Percentiles rank a stretch among this genome's conserved stretches.
Conservation (phyloP, 1,284 basidiomycete species). For the Polyporus tsugae region DNA sequence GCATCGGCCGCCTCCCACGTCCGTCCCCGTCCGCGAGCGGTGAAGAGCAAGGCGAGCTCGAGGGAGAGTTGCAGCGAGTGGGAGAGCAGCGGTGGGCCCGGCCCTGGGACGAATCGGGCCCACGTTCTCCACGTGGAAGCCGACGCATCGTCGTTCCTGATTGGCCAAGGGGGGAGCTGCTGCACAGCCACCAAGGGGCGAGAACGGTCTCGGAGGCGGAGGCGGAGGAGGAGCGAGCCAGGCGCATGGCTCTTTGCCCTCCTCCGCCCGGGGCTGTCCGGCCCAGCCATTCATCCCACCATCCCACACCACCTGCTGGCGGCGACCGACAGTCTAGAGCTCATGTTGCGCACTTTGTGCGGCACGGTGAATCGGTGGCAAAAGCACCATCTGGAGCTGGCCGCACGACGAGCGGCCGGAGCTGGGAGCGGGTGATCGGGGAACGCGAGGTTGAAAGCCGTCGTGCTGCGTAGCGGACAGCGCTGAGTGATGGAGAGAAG, state of each 20-base stretch:
- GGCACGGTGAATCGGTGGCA: background rate
- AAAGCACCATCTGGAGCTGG: too few species aligned
- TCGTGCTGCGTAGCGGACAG: background rate
- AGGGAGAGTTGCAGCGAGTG: background rate
- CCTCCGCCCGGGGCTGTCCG: background rate
- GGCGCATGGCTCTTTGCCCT: background rate
- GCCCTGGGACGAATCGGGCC: background rate
- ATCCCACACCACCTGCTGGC: background rate
- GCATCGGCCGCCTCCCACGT: background rate
- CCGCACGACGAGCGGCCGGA: background rate
- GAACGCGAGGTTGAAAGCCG: background rate
- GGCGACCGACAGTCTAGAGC: background rate
- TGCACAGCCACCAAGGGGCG: slow-evolving; percentile 32
- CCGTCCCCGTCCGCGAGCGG: background rate
- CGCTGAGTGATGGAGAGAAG: slow-evolving; percentile 1
- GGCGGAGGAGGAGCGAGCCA: background rate
- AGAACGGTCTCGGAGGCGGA: slow-evolving; percentile 25
- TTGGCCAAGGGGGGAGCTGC: slow-evolving; percentile 20
- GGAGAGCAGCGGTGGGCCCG: background rate
- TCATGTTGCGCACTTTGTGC: background rate
- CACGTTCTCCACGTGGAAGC: slow-evolving; percentile 16
- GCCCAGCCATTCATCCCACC: too few species aligned
- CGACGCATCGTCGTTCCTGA: slow-evolving; percentile 2
- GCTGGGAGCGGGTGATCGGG: background rate
- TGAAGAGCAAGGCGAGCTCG: background rate